A percentile compares a stretch with the other conserved stretches of the same genome.
Conservation (phyloP, 1,284 basidiomycete species). For the Retiboletus flavoniger region DNA sequence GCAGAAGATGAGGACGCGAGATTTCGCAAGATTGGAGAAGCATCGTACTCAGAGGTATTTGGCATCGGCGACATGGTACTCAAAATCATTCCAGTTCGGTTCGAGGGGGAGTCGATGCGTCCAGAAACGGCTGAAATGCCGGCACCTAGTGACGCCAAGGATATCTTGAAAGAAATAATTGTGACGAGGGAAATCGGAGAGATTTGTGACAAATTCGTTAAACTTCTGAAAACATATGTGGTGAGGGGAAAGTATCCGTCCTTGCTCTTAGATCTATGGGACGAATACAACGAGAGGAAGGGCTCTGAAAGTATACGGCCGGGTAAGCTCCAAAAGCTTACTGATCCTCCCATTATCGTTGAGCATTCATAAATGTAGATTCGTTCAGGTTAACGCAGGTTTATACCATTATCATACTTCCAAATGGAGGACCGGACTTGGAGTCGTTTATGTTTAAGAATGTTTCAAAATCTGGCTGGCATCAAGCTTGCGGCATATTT, state of each 20-base stretch:
- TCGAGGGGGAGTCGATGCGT: constrained; percentile 39
- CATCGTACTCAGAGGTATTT: constrained; percentile 97
- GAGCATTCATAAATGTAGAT: constrained; percentile 47
- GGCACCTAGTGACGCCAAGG: constrained; percentile 65
- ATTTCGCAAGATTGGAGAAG: constrained; percentile 91
- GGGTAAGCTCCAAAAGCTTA: constrained; percentile 44
- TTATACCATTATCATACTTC: constrained; percentile 87
- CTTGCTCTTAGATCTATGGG: constrained; percentile 80
- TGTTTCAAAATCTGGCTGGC: constrained; percentile 63
- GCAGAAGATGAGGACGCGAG: constrained; percentile 23
- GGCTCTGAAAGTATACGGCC: constrained; percentile 87
- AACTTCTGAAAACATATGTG: constrained; percentile 77
- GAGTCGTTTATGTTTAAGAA: constrained; percentile 73
- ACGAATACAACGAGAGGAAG: constrained; percentile 68
- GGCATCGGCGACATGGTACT: constrained; percentile 81
- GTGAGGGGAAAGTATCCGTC: constrained; percentile 85
- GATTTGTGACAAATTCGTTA: constrained; percentile 74
- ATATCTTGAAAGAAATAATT: constrained; percentile 85
- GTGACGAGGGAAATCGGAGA: constrained; percentile 79
- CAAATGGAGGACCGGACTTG: constrained; percentile 86
- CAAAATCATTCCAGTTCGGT: constrained; percentile 72
- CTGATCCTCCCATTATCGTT: not conserved
- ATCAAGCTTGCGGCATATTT: constrained; percentile 83
- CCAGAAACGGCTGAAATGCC: constrained; percentile 51
- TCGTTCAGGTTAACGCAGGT: constrained; percentile 71